These are phyloP conservation scores for Populus nigra DNA, from an alignment of 345 rosid genomes.

Conservation along the genomic window DNA sequence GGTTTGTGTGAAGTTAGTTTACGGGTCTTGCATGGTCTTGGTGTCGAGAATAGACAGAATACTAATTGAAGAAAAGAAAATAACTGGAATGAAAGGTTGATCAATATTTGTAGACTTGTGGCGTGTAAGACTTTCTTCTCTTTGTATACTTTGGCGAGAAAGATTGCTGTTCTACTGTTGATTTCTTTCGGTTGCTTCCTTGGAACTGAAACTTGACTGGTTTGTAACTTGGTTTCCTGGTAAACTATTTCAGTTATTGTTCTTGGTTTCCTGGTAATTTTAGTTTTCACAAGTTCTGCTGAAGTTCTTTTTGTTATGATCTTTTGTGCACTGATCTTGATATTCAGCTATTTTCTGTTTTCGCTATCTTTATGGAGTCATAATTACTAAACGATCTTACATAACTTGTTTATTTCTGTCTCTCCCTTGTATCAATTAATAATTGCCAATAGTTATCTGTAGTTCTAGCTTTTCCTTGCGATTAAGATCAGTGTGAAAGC, in stretches of 20 bases:
- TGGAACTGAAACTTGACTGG: slow-evolving; percentile 53
- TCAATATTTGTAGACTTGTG: slow-evolving; percentile 58
- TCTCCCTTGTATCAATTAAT: background rate
- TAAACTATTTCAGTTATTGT: slow-evolving; percentile 65
- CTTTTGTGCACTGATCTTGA: background rate
- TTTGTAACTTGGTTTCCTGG: slow-evolving; percentile 52
- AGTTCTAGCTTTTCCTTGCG: background rate
- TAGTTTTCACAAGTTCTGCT: slow-evolving; percentile 10
- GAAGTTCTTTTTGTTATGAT: background rate
- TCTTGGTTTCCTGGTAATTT: slow-evolving; percentile 39
- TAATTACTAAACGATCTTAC: background rate
- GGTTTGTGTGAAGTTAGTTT: background rate
- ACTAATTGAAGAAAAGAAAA: slow-evolving; percentile 42
- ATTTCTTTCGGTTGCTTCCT: slow-evolving; percentile 40
- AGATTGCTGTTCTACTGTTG: slow-evolving; percentile 51
- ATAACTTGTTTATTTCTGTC: background rate
- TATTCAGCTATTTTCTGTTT: background rate
- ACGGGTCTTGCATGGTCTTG: background rate
- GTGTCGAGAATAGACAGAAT: slow-evolving; percentile 40
- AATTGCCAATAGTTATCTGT: background rate
- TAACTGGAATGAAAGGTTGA: slow-evolving; percentile 27
- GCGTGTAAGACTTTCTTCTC: slow-evolving; percentile 49
- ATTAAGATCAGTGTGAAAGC: background rate
- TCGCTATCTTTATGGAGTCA: background rate
- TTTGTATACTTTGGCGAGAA: slow-evolving; percentile 58